These are phyloP conservation scores for Trapa incisa DNA, from an alignment of 345 rosid genomes.

Conservation along the genomic window DNA sequence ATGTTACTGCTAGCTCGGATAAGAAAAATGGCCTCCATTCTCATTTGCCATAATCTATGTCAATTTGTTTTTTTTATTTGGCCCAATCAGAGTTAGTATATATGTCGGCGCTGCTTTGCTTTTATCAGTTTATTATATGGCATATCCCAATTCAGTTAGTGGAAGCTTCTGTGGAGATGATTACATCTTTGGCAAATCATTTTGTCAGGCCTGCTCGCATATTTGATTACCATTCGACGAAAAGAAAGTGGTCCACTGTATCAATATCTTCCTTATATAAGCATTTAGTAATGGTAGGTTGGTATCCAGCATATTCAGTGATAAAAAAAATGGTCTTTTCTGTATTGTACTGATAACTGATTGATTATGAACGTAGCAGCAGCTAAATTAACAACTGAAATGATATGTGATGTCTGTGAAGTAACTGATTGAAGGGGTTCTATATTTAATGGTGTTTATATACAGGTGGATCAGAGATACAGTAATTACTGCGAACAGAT, in stretches of 20 bases:
- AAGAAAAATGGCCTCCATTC: too few species aligned
- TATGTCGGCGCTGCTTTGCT: slow-evolving; percentile 1
- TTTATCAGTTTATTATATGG: neutral
- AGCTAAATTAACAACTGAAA: too few species aligned
- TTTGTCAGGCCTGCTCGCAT: neutral
- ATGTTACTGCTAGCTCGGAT: too few species aligned
- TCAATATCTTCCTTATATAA: too few species aligned
- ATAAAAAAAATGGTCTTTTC: too few species aligned
- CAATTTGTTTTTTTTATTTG: neutral
- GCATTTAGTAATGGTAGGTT: too few species aligned
- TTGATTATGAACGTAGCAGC: too few species aligned
- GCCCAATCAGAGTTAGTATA: neutral
- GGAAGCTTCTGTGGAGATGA: neutral
- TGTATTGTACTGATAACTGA: too few species aligned
- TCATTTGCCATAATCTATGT: neutral
- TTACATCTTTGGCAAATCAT: neutral
- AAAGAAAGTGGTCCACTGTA: neutral
- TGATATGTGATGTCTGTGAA: neutral
- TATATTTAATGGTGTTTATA: neutral
- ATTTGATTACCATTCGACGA: neutral
- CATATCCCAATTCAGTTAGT: neutral
- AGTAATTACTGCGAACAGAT: slow-evolving; percentile 90
- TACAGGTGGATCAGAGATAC: slow-evolving; percentile 88
- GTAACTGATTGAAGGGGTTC: neutral
- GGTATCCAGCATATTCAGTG: too few species aligned